Conservation (phyloP, 169 alveolate species). For the Plasmodium sp. region DNA sequence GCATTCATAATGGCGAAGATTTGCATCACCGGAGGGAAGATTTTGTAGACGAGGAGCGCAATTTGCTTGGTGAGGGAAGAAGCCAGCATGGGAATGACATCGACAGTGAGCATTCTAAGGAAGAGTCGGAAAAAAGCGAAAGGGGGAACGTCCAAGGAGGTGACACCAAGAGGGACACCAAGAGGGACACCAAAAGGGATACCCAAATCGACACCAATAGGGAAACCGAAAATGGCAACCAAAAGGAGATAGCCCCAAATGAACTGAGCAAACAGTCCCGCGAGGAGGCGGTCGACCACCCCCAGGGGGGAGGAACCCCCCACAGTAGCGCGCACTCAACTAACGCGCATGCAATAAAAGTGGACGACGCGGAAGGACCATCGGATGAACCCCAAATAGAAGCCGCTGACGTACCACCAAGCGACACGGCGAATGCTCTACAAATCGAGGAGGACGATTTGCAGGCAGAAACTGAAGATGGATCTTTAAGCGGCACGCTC, state of each 20-base stretch:
- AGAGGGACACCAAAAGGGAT: neutral
- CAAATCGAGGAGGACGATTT: neutral
- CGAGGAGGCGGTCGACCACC: neutral
- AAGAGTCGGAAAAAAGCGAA: neutral
- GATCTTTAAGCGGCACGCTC: neutral
- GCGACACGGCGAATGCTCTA: neutral
- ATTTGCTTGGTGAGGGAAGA: neutral
- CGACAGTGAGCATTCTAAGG: neutral
- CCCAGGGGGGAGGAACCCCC: neutral
- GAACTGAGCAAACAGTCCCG: neutral
- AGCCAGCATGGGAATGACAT: neutral
- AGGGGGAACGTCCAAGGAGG: neutral
- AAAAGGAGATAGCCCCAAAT: neutral
- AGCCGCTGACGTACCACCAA: neutral
- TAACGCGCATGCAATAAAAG: too few species aligned
- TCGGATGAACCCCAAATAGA: neutral
- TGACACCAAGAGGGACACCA: neutral
- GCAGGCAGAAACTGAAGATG: conserved; percentile 3
- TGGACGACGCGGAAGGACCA: neutral
- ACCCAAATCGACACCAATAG: neutral
- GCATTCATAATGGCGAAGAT: neutral
- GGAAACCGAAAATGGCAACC: neutral
- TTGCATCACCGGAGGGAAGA: neutral
- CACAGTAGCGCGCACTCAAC: too few species aligned
- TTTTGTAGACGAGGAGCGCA: neutral